A percentile compares a stretch with the other conserved stretches of the same genome.
These are phyloP conservation scores for Cyberlindnera bimundalis DNA, from an alignment of 805 yeast species.

Conservation along the genomic window DNA sequence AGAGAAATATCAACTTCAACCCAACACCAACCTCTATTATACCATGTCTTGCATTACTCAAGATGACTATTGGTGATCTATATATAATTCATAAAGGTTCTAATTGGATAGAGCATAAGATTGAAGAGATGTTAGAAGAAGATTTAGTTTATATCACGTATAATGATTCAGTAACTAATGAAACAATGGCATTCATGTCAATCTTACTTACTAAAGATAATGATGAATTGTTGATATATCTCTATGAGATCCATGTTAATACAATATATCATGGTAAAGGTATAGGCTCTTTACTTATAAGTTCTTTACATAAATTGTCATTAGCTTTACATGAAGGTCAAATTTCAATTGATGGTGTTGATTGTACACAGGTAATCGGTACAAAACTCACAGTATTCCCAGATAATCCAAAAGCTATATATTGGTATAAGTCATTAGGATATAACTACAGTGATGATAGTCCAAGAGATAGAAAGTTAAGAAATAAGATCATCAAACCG, in stretches of 20 bases:
- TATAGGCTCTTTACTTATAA: slow-evolving; percentile 41
- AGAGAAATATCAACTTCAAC: background rate
- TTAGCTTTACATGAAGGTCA: slow-evolving; percentile 4
- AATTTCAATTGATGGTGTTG: slow-evolving; percentile 1
- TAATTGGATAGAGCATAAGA: slow-evolving; percentile 32
- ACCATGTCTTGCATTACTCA: slow-evolving; percentile 6
- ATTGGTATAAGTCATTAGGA: slow-evolving; percentile 42
- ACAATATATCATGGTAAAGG: slow-evolving; percentile 32
- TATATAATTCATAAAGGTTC: slow-evolving; percentile 18
- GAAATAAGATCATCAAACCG: slow-evolving; percentile 40
- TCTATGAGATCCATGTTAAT: slow-evolving; percentile 54
- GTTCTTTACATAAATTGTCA: slow-evolving; percentile 34
- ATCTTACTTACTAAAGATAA: slow-evolving; percentile 41
- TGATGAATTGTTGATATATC: slow-evolving; percentile 40
- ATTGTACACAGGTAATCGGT: slow-evolving; percentile 10
- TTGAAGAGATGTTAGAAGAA: slow-evolving; percentile 41
- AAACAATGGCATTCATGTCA: slow-evolving; percentile 43
- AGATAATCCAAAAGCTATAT: slow-evolving; percentile 38
- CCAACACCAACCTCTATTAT: slow-evolving; percentile 3
- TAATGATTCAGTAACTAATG: slow-evolving; percentile 2
- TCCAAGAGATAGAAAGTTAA: slow-evolving; percentile 39
- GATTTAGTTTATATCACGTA: slow-evolving; percentile 18
- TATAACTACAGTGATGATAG: slow-evolving; percentile 39
- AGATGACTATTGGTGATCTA: slow-evolving; percentile 16
- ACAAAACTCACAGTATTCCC: slow-evolving; percentile 47